Percentiles rank a stretch among this genome's conserved stretches.
These are phyloP conservation scores for Geoglossum cookeanum DNA, from an alignment of 2,329 filamentous ascomycete genomes.

Conservation along the genomic window DNA sequence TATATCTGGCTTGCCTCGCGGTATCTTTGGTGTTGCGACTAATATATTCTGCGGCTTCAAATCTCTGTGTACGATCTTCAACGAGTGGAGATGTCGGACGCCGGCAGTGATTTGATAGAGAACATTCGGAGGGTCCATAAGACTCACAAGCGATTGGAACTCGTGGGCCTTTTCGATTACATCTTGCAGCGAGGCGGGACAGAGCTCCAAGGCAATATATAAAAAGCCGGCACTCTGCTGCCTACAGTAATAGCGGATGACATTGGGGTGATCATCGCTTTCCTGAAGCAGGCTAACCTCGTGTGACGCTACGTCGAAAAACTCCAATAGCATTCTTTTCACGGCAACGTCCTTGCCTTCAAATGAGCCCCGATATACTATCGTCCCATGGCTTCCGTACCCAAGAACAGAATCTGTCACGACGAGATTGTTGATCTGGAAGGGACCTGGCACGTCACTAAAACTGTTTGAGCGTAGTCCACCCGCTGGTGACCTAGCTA, in stretches of 20 bases:
- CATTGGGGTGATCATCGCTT: conserved; percentile 89
- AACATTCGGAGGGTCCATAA: conserved; percentile 57
- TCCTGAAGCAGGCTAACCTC: conserved; percentile 81
- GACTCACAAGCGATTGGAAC: conserved; percentile 51
- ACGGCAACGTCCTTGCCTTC: conserved; percentile 86
- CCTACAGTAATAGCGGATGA: conserved; percentile 91
- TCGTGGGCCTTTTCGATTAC: conserved; percentile 59
- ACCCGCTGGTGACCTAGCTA: conserved; percentile 17
- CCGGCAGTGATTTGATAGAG: conserved; percentile 81
- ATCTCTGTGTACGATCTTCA: conserved; percentile 92
- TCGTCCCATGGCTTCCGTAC: conserved; percentile 86
- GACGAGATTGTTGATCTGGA: conserved; percentile 42
- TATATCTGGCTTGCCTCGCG: conserved; percentile 23
- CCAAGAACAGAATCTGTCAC: conserved; percentile 41
- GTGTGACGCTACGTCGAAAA: conserved; percentile 86
- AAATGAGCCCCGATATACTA: conserved; percentile 87
- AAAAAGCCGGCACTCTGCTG: conserved; percentile 77
- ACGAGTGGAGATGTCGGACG: conserved; percentile 68
- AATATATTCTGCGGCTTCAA: conserved; percentile 96
- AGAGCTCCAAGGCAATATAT: conserved; percentile 90
- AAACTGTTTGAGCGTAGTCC: conserved; percentile 18
- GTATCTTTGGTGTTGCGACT: conserved; percentile 42
- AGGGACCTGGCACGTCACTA: conserved; percentile 26
- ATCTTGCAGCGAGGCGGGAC: conserved; percentile 82
- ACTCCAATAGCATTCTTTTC: conserved; percentile 90